phyloP scores from a whole-genome alignment of 169 alveolate genomes.

The Cryptosporidium bovis region DNA sequence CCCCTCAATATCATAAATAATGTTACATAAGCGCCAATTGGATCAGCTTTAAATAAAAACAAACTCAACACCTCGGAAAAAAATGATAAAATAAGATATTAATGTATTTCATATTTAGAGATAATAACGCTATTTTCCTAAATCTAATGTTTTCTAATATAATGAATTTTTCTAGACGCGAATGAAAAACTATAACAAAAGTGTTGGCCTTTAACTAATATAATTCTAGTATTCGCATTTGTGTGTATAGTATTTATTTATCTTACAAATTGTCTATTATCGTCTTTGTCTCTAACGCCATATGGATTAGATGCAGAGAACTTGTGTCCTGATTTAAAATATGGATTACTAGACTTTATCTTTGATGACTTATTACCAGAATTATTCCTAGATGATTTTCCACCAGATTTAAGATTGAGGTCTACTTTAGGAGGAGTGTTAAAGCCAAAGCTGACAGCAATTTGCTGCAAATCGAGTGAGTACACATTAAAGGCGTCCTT shows the following conservation, averaged over 20 bases:
- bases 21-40: too few species aligned
- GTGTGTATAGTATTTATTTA: neutral
- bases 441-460: constrained; percentile 95
- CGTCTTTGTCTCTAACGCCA: constrained; percentile 69
- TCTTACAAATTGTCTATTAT: constrained; percentile 78
- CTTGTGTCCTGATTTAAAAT: constrained; percentile 71
- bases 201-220: too few species aligned
- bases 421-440: constrained; percentile 96
- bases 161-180: too few species aligned
- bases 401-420: constrained; percentile 88
- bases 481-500: constrained; percentile 97
- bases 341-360: constrained; percentile 1
- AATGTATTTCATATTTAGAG: too few species aligned
- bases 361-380: constrained; percentile 28
- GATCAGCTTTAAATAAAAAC: too few species aligned
- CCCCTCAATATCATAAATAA: too few species aligned
- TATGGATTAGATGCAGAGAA: constrained; percentile 74
- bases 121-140: too few species aligned
- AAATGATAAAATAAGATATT: too few species aligned
- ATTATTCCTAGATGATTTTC: constrained; percentile 75
- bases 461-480: constrained; percentile 93
- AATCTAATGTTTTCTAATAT: too few species aligned
- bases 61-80: too few species aligned
- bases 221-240: too few species aligned
- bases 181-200: too few species aligned